Conservation (phyloP, 257 asterid genomes). For the Penstemon eatonii region DNA sequence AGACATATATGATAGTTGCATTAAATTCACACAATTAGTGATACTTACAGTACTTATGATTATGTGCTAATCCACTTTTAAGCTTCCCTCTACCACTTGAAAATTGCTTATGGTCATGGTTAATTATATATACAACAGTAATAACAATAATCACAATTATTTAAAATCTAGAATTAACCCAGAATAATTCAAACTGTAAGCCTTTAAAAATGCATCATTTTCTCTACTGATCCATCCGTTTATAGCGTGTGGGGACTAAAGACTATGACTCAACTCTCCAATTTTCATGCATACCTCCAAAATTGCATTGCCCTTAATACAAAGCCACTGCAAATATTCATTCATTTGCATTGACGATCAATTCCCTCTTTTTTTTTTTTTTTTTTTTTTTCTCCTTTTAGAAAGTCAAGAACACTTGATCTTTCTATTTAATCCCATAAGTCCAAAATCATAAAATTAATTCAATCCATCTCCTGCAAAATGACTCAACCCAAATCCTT, state of each 20-base stretch:
- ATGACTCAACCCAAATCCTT: conserved; percentile 33
- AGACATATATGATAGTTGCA: too few relatives aligned
- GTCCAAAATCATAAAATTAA: background rate
- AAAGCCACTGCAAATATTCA: background rate
- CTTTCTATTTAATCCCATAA: background rate
- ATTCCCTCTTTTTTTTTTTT: background rate
- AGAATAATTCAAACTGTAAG: conserved; percentile 10
- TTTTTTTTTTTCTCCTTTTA: background rate
- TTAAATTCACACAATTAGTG: too few relatives aligned
- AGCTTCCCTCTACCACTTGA: background rate
- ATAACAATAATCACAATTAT: background rate
- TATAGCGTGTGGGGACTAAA: conserved; percentile 7
- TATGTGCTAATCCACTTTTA: too few relatives aligned
- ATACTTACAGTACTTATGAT: too few relatives aligned
- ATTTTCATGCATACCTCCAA: conserved; percentile 3
- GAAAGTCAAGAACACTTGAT: background rate
- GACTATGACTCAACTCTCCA: background rate
- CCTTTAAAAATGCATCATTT: background rate
- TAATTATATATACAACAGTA: background rate
- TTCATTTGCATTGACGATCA: conserved; percentile 17
- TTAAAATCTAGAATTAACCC: background rate
- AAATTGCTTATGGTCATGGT: background rate
- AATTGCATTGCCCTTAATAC: conserved; percentile 9
- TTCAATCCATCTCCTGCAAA: background rate
- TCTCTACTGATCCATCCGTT: background rate